phyloP scores from a whole-genome alignment of 768 basidiomycete species.

The Tylopilus subfusipes region DNA sequence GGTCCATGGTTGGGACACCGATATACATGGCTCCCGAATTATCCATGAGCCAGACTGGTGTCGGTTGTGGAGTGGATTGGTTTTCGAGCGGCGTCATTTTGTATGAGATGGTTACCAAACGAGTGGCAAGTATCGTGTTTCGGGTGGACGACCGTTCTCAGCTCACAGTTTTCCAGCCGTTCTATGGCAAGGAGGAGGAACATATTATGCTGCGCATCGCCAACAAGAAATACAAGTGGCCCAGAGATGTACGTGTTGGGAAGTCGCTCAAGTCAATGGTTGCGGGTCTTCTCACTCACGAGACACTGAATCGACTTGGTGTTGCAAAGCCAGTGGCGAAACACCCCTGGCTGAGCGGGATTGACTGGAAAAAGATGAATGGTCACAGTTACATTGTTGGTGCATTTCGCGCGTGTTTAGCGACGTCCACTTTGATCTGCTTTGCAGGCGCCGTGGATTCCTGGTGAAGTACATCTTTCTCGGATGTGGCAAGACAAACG shows the following conservation, averaged over 20 bases:
- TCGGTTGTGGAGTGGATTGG: slow-evolving; percentile 47
- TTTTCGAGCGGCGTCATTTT: slow-evolving; percentile 50
- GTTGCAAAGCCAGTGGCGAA: slow-evolving; percentile 31
- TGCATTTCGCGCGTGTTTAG: not conserved
- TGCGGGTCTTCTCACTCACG: slow-evolving; percentile 36
- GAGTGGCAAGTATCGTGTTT: slow-evolving; percentile 26
- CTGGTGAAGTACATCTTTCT: slow-evolving; percentile 22
- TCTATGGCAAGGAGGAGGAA: slow-evolving; percentile 25
- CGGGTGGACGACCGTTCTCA: not conserved
- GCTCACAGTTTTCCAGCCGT: slow-evolving; percentile 18
- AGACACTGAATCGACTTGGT: slow-evolving; percentile 41
- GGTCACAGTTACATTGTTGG: slow-evolving; percentile 44
- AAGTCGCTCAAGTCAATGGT: slow-evolving; percentile 42
- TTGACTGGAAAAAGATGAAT: slow-evolving; percentile 48
- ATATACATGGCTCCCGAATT: slow-evolving; percentile 52
- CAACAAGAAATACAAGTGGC: slow-evolving; percentile 38
- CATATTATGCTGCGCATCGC: slow-evolving; percentile 28
- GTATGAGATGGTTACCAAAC: slow-evolving; percentile 50
- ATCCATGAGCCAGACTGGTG: slow-evolving; percentile 18
- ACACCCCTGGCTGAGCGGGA: slow-evolving; percentile 44
- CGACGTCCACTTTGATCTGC: not conserved
- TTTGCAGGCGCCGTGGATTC: slow-evolving; percentile 43
- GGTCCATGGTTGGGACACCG: slow-evolving; percentile 44
- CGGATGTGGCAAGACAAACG: slow-evolving; percentile 38
- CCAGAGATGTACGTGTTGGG: slow-evolving; percentile 34